Base-by-base conservation (phyloP, 2,329 filamentous ascomycete genomes). In the Alternaria infectoria region DNA sequence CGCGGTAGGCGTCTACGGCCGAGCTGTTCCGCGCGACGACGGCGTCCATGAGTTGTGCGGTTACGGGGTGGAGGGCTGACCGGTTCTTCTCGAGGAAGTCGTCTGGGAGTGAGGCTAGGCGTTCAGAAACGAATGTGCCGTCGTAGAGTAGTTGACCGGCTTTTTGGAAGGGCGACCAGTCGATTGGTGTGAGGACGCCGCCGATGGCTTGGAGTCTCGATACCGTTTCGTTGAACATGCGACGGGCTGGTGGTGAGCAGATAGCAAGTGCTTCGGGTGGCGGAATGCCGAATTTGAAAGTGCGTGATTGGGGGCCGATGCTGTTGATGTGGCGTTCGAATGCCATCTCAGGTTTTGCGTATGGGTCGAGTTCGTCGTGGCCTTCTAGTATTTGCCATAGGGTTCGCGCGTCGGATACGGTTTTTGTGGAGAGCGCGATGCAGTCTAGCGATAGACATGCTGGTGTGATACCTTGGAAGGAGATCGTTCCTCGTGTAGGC, bases 401-500 rank as follows among this genome's bases (percentile, higher is more conserved):
- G 1, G 71, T 79, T 26, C 86, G 78, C 7, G 84, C 83, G 65
- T 88, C 86, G 2, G 78, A 73, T 10, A 86, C 78, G 2, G 80
- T 86, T 23, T 81, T 77, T 2, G 86, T 80, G 57, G 87, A 81
- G 28, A 88, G 82, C 1, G 87, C 85, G 17, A 88, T 83, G 62
- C 86, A 88, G 73, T 89, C 87, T 1, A 89, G 80, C 1, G 84
- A 86, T 19, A 84, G 79, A 64, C 87, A 89, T 1, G 87, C 87
- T 3, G 86, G 86, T 7, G 85, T 81, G 0, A 88, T 81, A 3
- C 86, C 85, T 2, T 74, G 74, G 6, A 83, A 80, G 11, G 84
- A 85, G 5, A 87, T 74, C 0, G 85, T 84, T 4, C 84, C 86
- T 59, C 85, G 82, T 1, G 86, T 87, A 0, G 85, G 85, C 70